Percentiles rank a stretch among this genome's conserved stretches.
Evolutionary conservation across 352 stramenopile genomes (phyloP).

Genomic region (Phytophthora multivora): DNA sequence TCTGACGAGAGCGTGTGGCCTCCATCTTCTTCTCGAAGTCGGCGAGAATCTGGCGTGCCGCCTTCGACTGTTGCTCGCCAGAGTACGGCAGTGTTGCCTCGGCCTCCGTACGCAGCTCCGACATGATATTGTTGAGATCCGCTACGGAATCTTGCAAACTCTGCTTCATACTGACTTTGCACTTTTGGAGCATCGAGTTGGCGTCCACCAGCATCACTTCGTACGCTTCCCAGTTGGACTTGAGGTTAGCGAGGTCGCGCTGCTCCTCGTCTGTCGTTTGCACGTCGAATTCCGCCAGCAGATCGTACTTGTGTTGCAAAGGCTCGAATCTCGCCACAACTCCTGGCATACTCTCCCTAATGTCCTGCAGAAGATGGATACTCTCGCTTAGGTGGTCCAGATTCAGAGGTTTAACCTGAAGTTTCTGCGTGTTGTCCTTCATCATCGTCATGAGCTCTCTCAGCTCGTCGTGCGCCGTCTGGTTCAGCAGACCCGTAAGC

Average conservation of each 20-base stretch:
- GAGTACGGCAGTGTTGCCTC: slow-evolving; percentile 80
- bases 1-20: slow-evolving; percentile 65
- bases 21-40: slow-evolving; percentile 93
- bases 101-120: slow-evolving; percentile 75
- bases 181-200: slow-evolving; percentile 92
- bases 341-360: slow-evolving; percentile 79
- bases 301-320: slow-evolving; percentile 86
- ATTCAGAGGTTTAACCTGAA: slow-evolving; percentile 85
- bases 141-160: slow-evolving; percentile 92
- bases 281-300: slow-evolving; percentile 89
- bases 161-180: slow-evolving; percentile 96
- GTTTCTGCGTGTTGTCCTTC: slow-evolving; percentile 84
- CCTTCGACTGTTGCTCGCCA: slow-evolving; percentile 58
- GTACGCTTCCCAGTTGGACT: slow-evolving; percentile 84
- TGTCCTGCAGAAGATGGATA: slow-evolving; percentile 88
- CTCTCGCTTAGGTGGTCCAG: slow-evolving; percentile 92
- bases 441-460: slow-evolving; percentile 90
- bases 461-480: slow-evolving; percentile 90
- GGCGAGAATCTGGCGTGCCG: slow-evolving; percentile 64
- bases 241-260: slow-evolving; percentile 68
- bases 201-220: slow-evolving; percentile 84
- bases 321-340: slow-evolving; percentile 84
- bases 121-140: slow-evolving; percentile 87
- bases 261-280: slow-evolving; percentile 89
- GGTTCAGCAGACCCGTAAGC: slow-evolving; percentile 91